Base-by-base conservation (phyloP, 768 basidiomycete genomes). In the Hygrocybe punicea region DNA sequence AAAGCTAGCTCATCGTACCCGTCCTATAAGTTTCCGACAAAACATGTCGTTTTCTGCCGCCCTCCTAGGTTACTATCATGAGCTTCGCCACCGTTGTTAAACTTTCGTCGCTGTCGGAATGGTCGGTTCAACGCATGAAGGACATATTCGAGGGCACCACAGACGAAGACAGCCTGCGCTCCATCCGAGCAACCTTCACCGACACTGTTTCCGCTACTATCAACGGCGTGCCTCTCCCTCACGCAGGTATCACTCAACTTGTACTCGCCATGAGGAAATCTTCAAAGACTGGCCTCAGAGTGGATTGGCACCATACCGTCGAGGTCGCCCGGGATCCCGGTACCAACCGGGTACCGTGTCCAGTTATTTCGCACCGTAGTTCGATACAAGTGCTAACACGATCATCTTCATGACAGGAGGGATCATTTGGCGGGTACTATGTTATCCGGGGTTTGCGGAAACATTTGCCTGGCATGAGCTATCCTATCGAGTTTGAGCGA, bases 351-450 rank as follows among this genome's bases (percentile, higher is more conserved):
- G 82, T 82, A 60, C 29, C 51, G 78, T 71, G 17, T 58, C 35
- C 44, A 29, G 33, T 8, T 40, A 10, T 53, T 17, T 17, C 49
- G 8, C 52, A 35, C 16, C 23, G 13, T 24, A 23, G n/a, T 33
- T 25, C 54, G 8, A 17, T 40, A 24, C 56, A 46, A 25, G 40
- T 56, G 19, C n/a, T n/a, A n/a, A 50, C 45, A 52, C 58, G 56
- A 51, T 57, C 29, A 55, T 39, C n/a, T n/a, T 29, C 34, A 24
- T 17, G 29, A 42, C 56, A 84, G 81, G 70, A 72, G 57, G 82
- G 82, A 33, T 69, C 73, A 10, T 77, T 82, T 47, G 78, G 78
- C 35, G 81, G 81, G 16, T 71, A 75, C 51, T 84, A 84, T 65
- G 62, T 77, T 48, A 80, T 83, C 59, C 73, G 73, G 45, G 81